These are phyloP conservation scores for Umbelopsis isabellina DNA, from an alignment of 192 early-diverging fungal genomes.

Conservation along the genomic window DNA sequence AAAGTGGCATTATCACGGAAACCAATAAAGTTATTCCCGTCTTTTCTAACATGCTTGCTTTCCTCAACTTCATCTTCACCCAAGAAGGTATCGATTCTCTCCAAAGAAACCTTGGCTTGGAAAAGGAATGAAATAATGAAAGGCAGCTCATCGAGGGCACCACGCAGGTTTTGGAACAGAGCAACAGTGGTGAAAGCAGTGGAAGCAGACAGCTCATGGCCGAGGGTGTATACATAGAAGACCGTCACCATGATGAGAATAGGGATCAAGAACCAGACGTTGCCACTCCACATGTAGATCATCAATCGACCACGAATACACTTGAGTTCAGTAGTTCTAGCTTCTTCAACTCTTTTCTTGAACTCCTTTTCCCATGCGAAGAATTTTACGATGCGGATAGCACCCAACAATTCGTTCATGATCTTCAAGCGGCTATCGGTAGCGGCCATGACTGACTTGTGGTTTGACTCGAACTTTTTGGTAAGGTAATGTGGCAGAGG, in stretches of 20 bases:
- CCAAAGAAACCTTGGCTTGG: conserved; percentile 67
- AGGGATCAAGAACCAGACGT: conserved; percentile 61
- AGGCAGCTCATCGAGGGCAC: conserved; percentile 65
- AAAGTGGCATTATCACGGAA: conserved; percentile 71
- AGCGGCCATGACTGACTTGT: conserved; percentile 57
- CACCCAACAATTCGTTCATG: conserved; percentile 85
- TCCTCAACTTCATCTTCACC: conserved; percentile 68
- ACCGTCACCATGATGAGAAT: conserved; percentile 64
- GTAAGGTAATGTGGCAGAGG: conserved; percentile 58
- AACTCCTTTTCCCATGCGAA: conserved; percentile 87
- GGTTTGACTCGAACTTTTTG: conserved; percentile 46
- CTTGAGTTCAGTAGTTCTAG: conserved; percentile 68
- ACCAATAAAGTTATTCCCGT: conserved; percentile 54
- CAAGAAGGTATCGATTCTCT: conserved; percentile 76
- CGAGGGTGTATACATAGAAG: conserved; percentile 65
- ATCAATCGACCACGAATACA: conserved; percentile 54
- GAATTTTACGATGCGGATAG: conserved; percentile 93
- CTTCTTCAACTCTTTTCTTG: conserved; percentile 62
- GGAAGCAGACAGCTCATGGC: conserved; percentile 62
- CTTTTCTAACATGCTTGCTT: not conserved
- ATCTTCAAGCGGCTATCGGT: conserved; percentile 81
- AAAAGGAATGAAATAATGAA: conserved; percentile 60
- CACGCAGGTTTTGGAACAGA: conserved; percentile 73
- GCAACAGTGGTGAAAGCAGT: conserved; percentile 73
- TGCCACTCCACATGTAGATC: conserved; percentile 59